Percentiles rank a stretch among this genome's conserved stretches.
Conservation (phyloP, 1,284 basidiomycete genomes). For the Lignosus rhinocerotis region DNA sequence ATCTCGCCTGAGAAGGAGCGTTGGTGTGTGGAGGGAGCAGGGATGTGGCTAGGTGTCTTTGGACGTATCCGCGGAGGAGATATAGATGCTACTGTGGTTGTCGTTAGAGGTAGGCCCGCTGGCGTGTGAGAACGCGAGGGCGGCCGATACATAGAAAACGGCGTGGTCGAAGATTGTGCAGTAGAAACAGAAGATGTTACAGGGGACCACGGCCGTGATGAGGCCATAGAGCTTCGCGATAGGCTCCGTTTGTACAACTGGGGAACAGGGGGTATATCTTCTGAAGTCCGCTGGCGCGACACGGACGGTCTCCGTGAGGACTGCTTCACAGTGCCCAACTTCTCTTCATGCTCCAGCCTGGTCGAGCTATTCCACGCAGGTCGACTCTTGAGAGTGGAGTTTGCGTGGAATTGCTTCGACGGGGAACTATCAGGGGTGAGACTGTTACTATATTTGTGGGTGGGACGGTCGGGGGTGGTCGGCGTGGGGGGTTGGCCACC, state of each 20-base stretch:
- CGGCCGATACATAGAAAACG: conserved; percentile 32
- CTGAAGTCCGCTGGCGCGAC: conserved; percentile 34
- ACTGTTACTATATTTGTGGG: conserved; percentile 70
- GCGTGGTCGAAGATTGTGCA: conserved; percentile 54
- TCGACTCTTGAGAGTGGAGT: conserved; percentile 44
- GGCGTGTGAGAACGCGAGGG: conserved; percentile 42
- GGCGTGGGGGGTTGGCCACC: conserved; percentile 43
- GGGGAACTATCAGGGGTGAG: conserved; percentile 70
- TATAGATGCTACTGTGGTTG: neutral
- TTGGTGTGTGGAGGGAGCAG: conserved; percentile 52
- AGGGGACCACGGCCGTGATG: conserved; percentile 79
- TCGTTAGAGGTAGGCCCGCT: conserved; percentile 9
- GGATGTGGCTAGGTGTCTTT: conserved; percentile 77
- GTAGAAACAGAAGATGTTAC: conserved; percentile 69
- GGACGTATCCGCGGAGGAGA: conserved; percentile 55
- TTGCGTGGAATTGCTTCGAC: conserved; percentile 32
- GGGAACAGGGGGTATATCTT: conserved; percentile 50
- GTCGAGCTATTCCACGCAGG: conserved; percentile 79
- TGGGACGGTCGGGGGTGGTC: conserved; percentile 54
- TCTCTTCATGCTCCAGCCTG: conserved; percentile 57
- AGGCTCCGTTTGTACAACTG: conserved; percentile 56
- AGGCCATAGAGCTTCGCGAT: conserved; percentile 73
- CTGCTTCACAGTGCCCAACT: conserved; percentile 47
- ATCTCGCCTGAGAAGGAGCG: conserved; percentile 56
- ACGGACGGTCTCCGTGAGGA: conserved; percentile 39